Evolutionary conservation across 176 grass and related monocot species (phyloP).

Genomic region (Carex littledalei): DNA sequence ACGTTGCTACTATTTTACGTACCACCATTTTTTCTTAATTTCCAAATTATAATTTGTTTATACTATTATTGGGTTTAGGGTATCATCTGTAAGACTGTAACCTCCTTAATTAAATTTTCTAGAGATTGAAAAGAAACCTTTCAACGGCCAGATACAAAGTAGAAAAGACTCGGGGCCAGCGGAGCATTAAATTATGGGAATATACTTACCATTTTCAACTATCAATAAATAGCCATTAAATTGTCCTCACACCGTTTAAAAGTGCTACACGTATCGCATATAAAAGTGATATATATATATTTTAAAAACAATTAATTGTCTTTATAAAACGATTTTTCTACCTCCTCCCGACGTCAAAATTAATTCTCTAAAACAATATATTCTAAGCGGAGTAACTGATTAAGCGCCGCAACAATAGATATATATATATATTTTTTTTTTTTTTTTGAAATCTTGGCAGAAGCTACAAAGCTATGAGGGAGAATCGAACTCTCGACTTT

Average conservation of each 20-base stretch:
- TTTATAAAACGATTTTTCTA: no score
- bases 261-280: background rate
- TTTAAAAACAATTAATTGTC: no score
- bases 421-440: no score
- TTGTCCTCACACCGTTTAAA: background rate
- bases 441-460: no score
- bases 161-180: background rate
- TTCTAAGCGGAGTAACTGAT: no score
- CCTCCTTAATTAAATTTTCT: background rate
- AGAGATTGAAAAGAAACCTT: background rate
- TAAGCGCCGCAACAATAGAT: no score
- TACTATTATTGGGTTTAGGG: background rate
- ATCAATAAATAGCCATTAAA: background rate
- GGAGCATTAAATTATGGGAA: background rate
- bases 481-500: no score
- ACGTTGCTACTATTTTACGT: background rate
- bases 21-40: background rate
- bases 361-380: no score
- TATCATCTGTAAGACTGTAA: background rate
- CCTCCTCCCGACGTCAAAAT: no score
- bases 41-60: background rate
- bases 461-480: no score
- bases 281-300: background rate
- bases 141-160: background rate
- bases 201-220: background rate